These are phyloP conservation scores for Xylaria telfairii DNA, from an alignment of 495 filamentous ascomycete genomes.

Conservation along the genomic window DNA sequence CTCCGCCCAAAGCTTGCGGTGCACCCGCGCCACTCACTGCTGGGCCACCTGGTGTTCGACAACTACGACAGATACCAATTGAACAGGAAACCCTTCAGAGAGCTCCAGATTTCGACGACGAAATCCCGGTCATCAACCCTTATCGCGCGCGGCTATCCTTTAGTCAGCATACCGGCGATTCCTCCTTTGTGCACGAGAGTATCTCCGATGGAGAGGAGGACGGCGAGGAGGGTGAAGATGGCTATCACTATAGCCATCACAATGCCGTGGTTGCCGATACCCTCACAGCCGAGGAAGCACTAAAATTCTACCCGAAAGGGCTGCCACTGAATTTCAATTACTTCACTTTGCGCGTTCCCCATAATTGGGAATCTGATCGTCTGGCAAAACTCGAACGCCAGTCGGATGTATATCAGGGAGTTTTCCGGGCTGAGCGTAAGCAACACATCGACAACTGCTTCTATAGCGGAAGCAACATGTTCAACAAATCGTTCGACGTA, in stretches of 20 bases:
- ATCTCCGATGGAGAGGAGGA: background rate
- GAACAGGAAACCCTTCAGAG: slow-evolving; percentile 33
- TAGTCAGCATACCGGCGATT: background rate
- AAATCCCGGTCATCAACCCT: slow-evolving; percentile 18
- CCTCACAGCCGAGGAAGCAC: slow-evolving; percentile 26
- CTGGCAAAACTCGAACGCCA: slow-evolving; percentile 27
- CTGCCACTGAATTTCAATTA: slow-evolving; percentile 33
- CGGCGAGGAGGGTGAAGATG: background rate
- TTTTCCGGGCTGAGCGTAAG: slow-evolving; percentile 19
- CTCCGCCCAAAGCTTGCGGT: slow-evolving; percentile 40
- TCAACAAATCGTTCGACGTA: slow-evolving; percentile 33
- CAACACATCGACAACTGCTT: slow-evolving; percentile 37
- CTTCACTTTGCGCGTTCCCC: slow-evolving; percentile 19
- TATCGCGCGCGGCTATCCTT: background rate
- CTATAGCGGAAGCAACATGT: slow-evolving; percentile 39
- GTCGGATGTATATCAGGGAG: background rate
- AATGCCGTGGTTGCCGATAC: slow-evolving; percentile 30
- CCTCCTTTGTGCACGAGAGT: slow-evolving; percentile 4
- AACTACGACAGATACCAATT: slow-evolving; percentile 40
- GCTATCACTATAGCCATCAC: background rate
- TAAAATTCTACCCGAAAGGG: slow-evolving; percentile 30
- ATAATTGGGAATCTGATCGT: slow-evolving; percentile 35
- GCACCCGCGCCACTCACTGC: slow-evolving; percentile 53
- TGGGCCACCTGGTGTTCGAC: slow-evolving; percentile 54
- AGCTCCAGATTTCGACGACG: slow-evolving; percentile 33